Percentiles rank a stretch among this genome's conserved stretches.
Evolutionary conservation across 352 stramenopile genomes (phyloP).

Genomic region (Elongisporangium undulatum): DNA sequence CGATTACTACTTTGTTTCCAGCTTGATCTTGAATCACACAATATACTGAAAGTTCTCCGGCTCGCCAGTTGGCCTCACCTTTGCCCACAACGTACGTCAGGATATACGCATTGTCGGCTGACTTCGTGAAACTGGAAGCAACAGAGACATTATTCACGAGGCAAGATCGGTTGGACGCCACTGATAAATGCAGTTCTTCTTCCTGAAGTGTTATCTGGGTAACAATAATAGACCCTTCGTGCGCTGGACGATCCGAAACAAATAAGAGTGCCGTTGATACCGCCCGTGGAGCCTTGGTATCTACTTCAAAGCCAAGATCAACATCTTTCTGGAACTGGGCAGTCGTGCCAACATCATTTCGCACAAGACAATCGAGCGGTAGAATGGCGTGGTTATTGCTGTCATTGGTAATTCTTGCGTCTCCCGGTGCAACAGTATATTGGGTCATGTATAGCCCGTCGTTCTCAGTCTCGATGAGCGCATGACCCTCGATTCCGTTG

Average conservation of each 20-base stretch:
- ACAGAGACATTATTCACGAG: slow-evolving; percentile 63
- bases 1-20: slow-evolving; percentile 44
- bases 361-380: slow-evolving; percentile 34
- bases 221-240: slow-evolving; percentile 64
- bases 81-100: slow-evolving; percentile 62
- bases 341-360: slow-evolving; percentile 34
- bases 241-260: slow-evolving; percentile 49
- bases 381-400: slow-evolving; percentile 22
- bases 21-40: slow-evolving; percentile 47
- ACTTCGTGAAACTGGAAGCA: slow-evolving; percentile 40
- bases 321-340: slow-evolving; percentile 32
- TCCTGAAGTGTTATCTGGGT: slow-evolving; percentile 45
- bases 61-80: slow-evolving; percentile 46
- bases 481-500: slow-evolving; percentile 35
- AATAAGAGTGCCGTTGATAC: slow-evolving; percentile 44
- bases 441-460: slow-evolving; percentile 65
- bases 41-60: slow-evolving; percentile 43
- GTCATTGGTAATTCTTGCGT: slow-evolving; percentile 15
- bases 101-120: slow-evolving; percentile 36
- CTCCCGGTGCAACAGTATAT: slow-evolving; percentile 43
- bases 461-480: slow-evolving; percentile 41
- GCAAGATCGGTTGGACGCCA: slow-evolving; percentile 31
- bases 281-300: slow-evolving; percentile 38
- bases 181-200: slow-evolving; percentile 27
- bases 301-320: slow-evolving; percentile 45